Conservation (phyloP, 371 early-diverging fungal genomes). For the Rhizomucor pusillus region DNA sequence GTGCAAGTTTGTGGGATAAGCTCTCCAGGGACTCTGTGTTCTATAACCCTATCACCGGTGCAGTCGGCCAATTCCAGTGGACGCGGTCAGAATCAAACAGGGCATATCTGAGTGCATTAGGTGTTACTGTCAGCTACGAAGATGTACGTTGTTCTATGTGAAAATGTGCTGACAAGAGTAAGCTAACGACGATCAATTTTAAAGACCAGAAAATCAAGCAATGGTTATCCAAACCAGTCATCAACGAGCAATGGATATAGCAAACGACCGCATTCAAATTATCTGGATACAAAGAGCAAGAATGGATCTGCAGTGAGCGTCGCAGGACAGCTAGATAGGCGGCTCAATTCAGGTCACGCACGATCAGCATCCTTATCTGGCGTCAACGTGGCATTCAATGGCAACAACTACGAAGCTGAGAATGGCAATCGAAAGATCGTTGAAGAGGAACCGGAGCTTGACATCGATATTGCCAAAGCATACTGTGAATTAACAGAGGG, state of each 20-base stretch:
- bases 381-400: constrained; percentile 4
- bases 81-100: constrained; percentile 50
- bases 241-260: neutral
- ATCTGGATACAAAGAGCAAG: constrained; percentile 10
- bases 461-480: constrained; percentile 51
- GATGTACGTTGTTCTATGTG: constrained; percentile 15
- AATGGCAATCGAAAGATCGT: constrained; percentile 15
- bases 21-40: constrained; percentile 50
- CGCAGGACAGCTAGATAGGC: no score
- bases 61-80: constrained; percentile 53
- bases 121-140: constrained; percentile 41
- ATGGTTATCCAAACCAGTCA: no score
- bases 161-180: no score
- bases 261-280: constrained; percentile 22
- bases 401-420: constrained; percentile 1
- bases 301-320: neutral
- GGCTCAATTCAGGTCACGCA: constrained; percentile 3
- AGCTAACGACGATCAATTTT: no score
- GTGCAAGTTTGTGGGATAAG: constrained; percentile 45
- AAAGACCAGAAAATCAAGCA: no score
- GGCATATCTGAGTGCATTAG: constrained; percentile 43
- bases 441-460: constrained; percentile 45
- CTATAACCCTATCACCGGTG: constrained; percentile 48
- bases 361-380: constrained; percentile 17
- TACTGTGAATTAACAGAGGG: constrained; percentile 55